Percentiles rank a stretch among this genome's conserved stretches.
Evolutionary conservation across 1,284 basidiomycete species (phyloP).

Genomic region (Tilletia walkeri): DNA sequence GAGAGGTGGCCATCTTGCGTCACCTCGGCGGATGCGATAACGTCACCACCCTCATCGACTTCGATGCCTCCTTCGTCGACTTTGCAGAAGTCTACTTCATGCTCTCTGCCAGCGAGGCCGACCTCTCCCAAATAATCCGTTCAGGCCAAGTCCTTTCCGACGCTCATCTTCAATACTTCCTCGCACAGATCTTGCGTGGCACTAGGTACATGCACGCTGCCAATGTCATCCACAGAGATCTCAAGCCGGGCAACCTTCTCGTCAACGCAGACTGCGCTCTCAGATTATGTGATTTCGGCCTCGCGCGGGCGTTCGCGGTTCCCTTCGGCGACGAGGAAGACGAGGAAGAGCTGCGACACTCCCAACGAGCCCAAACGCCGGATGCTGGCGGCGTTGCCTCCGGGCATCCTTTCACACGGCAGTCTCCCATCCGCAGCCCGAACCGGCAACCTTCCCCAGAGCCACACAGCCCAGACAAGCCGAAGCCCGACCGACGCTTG

Average conservation of each 20-base stretch:
- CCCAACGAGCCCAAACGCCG: background rate
- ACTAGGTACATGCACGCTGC: conserved; percentile 52
- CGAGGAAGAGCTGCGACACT: background rate
- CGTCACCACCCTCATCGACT: conserved; percentile 49
- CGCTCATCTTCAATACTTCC: conserved; percentile 52
- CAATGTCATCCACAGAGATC: conserved; percentile 52
- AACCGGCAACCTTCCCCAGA: background rate
- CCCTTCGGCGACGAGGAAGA: background rate
- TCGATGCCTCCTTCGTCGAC: conserved; percentile 54
- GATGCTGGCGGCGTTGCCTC: background rate
- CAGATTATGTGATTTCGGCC: conserved; percentile 52
- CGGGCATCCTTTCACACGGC: background rate
- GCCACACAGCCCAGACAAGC: conserved; percentile 21
- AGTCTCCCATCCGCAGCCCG: conserved; percentile 12
- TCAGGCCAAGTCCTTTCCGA: conserved; percentile 51
- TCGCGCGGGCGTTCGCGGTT: conserved; percentile 43
- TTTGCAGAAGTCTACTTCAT: conserved; percentile 54
- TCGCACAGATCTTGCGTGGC: conserved; percentile 52
- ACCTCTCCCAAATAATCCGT: conserved; percentile 52
- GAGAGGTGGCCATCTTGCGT: conserved; percentile 48
- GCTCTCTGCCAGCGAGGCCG: conserved; percentile 51
- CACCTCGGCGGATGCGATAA: conserved; percentile 49
- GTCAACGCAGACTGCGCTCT: conserved; percentile 54
- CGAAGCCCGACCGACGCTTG: conserved; percentile 27
- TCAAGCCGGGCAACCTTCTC: conserved; percentile 54